Base-by-base conservation (phyloP, 1,139 yeast species). In the Kodamaea alishanica region DNA sequence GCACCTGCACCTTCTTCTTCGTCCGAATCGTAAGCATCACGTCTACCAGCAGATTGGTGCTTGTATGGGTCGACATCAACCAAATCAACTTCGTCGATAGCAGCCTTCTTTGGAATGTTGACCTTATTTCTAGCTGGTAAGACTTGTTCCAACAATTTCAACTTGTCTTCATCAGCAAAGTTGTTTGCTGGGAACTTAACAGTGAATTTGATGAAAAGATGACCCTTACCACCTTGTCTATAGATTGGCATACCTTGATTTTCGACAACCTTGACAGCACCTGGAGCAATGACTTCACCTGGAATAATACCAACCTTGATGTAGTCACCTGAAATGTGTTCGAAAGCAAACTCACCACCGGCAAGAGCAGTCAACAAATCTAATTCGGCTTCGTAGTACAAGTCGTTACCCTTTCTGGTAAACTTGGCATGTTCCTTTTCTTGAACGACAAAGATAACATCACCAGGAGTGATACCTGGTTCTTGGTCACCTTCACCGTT, bases 401-500 rank as follows among this genome's bases (percentile, higher is more conserved):
- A 79, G 61, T 92, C 96, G 60, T 88, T 85, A 52, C 90, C 96
- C 65, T 85, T 83, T 77, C 99, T 86, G 50, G 77, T 79, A 71
- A 86, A 92, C 43, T 73, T 63, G 30, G 77, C 80, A 62, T 94
- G 92, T 44, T 88, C 84, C 70, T 82, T 86, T 72, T 90, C 96
- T 50, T 87, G 92, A 51, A 92, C 79, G 34, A 89, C 85, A 52
- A 92, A 90, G 45, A 92, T 76, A 50, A 94, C 97, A 63, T 92
- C 98, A 63, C 99, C 99, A 24, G 98, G 96, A 45, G 90, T 81
- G 47, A 88, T 77, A 61, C 84, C 89, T 43, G 98, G 98, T 51
- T 87, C 95, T 67, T 92, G 97, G 67, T 94, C 98, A 58, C 97
- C 97, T 72, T 90, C 97, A 50, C 97, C 97, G 54, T 81, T 75